Evolutionary conservation across 2,329 filamentous ascomycete species (phyloP), one percentile per base, ranked within the genome.

Genomic region (Alternaria solani): DNA sequence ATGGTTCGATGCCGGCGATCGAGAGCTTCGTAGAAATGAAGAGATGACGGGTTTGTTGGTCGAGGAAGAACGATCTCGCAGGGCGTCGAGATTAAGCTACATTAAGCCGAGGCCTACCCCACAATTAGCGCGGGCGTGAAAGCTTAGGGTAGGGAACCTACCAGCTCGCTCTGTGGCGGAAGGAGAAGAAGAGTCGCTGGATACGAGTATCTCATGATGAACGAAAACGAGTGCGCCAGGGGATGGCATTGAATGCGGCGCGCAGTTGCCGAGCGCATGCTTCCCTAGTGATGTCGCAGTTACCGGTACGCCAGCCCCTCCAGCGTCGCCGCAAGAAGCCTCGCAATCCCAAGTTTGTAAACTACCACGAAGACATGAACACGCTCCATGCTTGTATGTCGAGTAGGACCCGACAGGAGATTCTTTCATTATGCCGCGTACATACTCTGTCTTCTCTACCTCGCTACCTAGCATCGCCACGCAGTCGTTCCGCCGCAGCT

Each of bases 31-130:
- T 23, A 39, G 26, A 51, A 23, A 51, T 54, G 43, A 25, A 28
- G 26, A 26, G 43, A 26, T 7, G 23, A 44, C 16, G 16, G 20
- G 20, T 41, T 43, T 36, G 46, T 59, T 59, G 56, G 52, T 34
- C 44, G 41, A 44, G 38, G 20, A 30, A 41, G 49, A 18, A 23
- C 25, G 41, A 32, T 41, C 34, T 48, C n/a, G 41, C 52, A 52
- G 32, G 52, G 44, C 55, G 51, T 57, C 46, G 56, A 59, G 36
- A 64, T 64, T 63, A 60, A 59, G 53, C 59, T 63, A 64, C 57
- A 62, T 64, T 60, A 59, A 64, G 52, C 56, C 54, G 56, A 36
- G 28, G 53, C 46, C 16, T 62, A 49, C 59, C 59, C 62, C 59
- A 64, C 55, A 62, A 46, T 30, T 54, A 39, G 39, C 57, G 34